These are phyloP conservation scores for Xerophyta viscosa DNA, from an alignment of 106 monocot genomes.

Conservation along the genomic window DNA sequence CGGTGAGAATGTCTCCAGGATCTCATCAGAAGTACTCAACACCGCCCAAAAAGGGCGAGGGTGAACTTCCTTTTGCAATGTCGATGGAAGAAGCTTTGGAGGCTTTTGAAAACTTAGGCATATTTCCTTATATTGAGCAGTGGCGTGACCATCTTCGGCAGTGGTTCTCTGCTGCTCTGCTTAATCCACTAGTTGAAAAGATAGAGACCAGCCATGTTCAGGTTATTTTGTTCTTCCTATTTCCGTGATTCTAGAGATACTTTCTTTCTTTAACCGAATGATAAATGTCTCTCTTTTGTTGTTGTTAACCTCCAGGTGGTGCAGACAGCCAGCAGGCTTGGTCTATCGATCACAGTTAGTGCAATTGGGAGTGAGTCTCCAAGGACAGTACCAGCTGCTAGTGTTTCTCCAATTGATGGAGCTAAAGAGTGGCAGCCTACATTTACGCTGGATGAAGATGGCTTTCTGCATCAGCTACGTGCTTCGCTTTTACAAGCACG, in stretches of 20 bases:
- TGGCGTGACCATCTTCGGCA: slow-evolving; percentile 86
- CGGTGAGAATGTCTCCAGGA: slow-evolving; percentile 86
- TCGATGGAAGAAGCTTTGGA: slow-evolving; percentile 67
- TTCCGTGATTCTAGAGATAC: not conserved
- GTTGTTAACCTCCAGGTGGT: slow-evolving; percentile 50
- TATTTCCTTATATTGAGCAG: slow-evolving; percentile 72
- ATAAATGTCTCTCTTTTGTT: slow-evolving; percentile 2
- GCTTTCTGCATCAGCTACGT: slow-evolving; percentile 64
- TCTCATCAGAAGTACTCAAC: slow-evolving; percentile 73
- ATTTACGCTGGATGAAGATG: slow-evolving; percentile 80
- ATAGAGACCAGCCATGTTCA: slow-evolving; percentile 80
- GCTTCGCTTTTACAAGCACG: slow-evolving; percentile 61
- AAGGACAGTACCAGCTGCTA: slow-evolving; percentile 31
- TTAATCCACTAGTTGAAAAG: slow-evolving; percentile 81
- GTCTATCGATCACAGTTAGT: slow-evolving; percentile 62
- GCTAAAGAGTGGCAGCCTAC: slow-evolving; percentile 79
- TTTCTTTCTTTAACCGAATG: not conserved
- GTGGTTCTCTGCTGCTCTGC: slow-evolving; percentile 80
- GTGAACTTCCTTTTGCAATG: slow-evolving; percentile 77
- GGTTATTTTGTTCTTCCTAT: slow-evolving; percentile 23
- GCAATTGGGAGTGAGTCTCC: slow-evolving; percentile 64
- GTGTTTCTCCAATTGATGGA: slow-evolving; percentile 59
- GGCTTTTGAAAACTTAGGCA: slow-evolving; percentile 58
- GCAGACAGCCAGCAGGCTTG: slow-evolving; percentile 69
- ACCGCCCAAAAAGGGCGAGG: slow-evolving; percentile 88